These are phyloP conservation scores for Encephalitozoon intestinalis DNA, from an alignment of 371 early-diverging fungal genomes.

Conservation along the genomic window DNA sequence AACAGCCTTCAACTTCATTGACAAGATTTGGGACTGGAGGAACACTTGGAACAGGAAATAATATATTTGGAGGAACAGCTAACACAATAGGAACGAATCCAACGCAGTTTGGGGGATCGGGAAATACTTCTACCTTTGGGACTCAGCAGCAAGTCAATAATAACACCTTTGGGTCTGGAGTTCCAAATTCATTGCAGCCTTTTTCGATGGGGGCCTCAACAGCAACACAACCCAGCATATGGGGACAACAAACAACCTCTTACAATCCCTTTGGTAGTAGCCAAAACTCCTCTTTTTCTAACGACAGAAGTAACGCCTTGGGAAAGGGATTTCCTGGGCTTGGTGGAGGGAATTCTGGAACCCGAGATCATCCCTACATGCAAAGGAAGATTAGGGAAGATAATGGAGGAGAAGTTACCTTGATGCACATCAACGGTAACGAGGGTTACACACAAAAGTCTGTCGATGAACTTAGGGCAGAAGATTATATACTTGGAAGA, in stretches of 20 bases:
- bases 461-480: conserved; percentile 36
- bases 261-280: not conserved
- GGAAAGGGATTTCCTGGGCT: not conserved
- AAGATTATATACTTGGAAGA: conserved; percentile 44
- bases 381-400: conserved; percentile 36
- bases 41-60: not conserved
- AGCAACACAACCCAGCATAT: not conserved
- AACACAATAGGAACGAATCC: not conserved
- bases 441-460: conserved; percentile 33
- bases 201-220: not conserved
- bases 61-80: not conserved
- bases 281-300: not conserved
- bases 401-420: not conserved
- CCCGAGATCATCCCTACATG: conserved; percentile 22
- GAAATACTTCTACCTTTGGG: not conserved
- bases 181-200: not conserved
- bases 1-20: not conserved
- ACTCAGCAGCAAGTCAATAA: not conserved
- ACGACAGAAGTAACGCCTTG: not conserved
- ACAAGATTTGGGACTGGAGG: not conserved
- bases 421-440: conserved; percentile 38
- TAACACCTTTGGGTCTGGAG: not conserved
- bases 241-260: not conserved
- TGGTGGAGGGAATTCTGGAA: conserved; percentile 14
- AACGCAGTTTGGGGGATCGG: not conserved